Evolutionary conservation across 345 rosid species (phyloP), one percentile per base, ranked within the genome.

Genomic region (Eutrema japonicum): DNA sequence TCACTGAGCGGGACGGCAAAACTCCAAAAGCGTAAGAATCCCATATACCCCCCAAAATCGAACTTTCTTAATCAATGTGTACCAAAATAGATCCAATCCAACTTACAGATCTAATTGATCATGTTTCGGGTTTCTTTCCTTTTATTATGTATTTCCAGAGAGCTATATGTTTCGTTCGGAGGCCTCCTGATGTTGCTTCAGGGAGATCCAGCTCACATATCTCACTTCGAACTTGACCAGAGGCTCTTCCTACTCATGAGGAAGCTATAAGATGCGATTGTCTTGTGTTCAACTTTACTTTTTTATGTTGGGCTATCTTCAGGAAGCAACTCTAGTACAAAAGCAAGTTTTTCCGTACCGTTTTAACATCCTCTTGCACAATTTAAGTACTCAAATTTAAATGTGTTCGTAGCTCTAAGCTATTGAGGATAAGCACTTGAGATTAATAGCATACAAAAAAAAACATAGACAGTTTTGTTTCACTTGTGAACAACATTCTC

Each of bases 181-280:
- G 96, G 98, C 29, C 96, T 90, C 18, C 79, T 92, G 14, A 92
- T 90, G 98, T 49, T 87, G 84, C 84, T 92, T 57, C 85, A 79
- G 62, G 98, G 96, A 6, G 96, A 92, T 66, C 88, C 93, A 1
- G 82, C 89, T 54, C 83, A 90, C 53, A 80, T 92, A 3, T 70
- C 88, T 70, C 81, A 81, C 45, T 87, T 88, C 3, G 93, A 93
- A 81, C 93, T 87, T n/a, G 98, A 93, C 68, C 93, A 92, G 81
- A 86, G 88, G 80, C 72, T 92, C 38, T 92, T 92, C 75, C 92
- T 89, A 22, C 90, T 89, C 65, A 82, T 83, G 43, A 89, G 91
- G 87, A 87, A 87, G 85, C 77, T 85, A 8, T 84, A 58, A 88
- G 58, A 76, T 58, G 27, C 55, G 51, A 26, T 51, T 51, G 47